Conservation (phyloP, 192 early-diverging fungal species). For the Coemansia sp. region DNA sequence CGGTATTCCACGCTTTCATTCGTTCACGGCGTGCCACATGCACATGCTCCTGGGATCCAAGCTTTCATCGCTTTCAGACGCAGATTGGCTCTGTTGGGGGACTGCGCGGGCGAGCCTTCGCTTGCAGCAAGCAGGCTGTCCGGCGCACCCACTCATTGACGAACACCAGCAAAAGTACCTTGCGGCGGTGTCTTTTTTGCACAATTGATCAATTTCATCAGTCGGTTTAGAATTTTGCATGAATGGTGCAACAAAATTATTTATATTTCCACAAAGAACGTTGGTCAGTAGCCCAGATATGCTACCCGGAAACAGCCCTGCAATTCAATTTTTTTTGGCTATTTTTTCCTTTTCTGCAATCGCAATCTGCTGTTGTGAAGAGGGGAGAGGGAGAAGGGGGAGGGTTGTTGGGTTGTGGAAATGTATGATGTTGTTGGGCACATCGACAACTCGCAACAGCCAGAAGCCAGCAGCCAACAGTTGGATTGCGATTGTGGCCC, state of each 20-base stretch:
- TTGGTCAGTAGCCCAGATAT: too few species aligned
- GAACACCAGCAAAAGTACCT: not conserved
- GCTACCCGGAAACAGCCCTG: too few species aligned
- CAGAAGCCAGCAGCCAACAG: too few species aligned
- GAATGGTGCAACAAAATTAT: not conserved
- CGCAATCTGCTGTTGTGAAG: not conserved
- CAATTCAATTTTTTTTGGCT: too few species aligned
- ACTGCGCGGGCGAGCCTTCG: not conserved
- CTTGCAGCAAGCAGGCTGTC: not conserved
- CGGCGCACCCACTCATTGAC: not conserved
- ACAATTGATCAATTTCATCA: conserved; percentile 7
- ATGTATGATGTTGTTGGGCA: too few species aligned
- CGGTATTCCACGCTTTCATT: not conserved
- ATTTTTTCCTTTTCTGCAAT: not conserved
- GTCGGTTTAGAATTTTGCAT: not conserved
- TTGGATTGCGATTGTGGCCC: too few species aligned
- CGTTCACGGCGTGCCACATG: not conserved
- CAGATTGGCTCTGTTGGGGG: conserved; percentile 10
- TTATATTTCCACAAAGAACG: too few species aligned
- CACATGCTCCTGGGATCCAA: not conserved
- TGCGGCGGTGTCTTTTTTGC: conserved; percentile 2
- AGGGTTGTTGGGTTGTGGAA: too few species aligned
- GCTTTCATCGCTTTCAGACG: conserved; percentile 5
- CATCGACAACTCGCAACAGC: too few species aligned
- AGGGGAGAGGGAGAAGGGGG: too few species aligned